Conservation (phyloP, 768 basidiomycete genomes). For the Boletus rex-veris region DNA sequence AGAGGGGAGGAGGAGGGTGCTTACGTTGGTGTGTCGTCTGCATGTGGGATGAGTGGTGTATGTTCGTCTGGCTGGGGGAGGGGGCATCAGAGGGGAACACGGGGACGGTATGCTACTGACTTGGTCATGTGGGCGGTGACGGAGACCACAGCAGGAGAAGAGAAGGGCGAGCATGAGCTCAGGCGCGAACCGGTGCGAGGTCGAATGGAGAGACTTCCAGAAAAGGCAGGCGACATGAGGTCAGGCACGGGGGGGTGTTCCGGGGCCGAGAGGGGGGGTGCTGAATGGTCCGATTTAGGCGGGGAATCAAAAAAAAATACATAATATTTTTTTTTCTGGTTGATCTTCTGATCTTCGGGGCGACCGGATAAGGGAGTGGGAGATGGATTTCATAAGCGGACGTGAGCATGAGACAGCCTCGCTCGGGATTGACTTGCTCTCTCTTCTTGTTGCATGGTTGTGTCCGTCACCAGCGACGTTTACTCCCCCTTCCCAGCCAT, state of each 20-base stretch:
- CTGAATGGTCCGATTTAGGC: constrained; percentile 26
- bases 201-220: not conserved
- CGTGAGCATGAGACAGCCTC: constrained; percentile 47
- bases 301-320: constrained; percentile 13
- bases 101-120: not conserved
- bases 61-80: constrained; percentile 17
- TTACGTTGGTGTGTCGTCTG: constrained; percentile 25
- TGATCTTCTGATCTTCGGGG: constrained; percentile 35
- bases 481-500: constrained; percentile 56
- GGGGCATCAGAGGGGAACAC: not conserved
- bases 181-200: not conserved
- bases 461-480: constrained; percentile 50
- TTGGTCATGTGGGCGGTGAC: constrained; percentile 16
- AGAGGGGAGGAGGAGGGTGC: not conserved
- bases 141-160: constrained; percentile 29
- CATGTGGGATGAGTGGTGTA: constrained; percentile 29
- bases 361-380: constrained; percentile 24
- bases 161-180: constrained; percentile 27
- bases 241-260: constrained; percentile 30
- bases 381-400: constrained; percentile 35
- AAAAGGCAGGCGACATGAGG: constrained; percentile 15
- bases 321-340: not conserved
- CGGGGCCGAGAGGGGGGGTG: constrained; percentile 16
- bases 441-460: constrained; percentile 48
- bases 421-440: constrained; percentile 36